Conservation (phyloP, 805 yeast genomes). For the Starmerella apis region DNA sequence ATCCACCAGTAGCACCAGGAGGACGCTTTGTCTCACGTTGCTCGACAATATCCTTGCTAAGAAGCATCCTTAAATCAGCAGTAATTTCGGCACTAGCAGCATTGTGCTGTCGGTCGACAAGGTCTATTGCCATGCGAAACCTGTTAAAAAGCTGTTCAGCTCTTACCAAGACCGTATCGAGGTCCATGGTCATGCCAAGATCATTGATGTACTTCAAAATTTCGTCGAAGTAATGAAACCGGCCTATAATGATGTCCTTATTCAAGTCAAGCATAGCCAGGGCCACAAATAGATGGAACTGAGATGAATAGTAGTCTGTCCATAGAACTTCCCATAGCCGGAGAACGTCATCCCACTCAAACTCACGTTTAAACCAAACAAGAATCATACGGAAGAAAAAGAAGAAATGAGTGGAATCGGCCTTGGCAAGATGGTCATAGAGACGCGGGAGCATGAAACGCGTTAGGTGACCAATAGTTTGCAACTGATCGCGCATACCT, state of each 20-base stretch:
- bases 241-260: slow-evolving; percentile 63
- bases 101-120: slow-evolving; percentile 44
- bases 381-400: slow-evolving; percentile 90
- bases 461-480: slow-evolving; percentile 69
- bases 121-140: slow-evolving; percentile 67
- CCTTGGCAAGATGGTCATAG: slow-evolving; percentile 69
- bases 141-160: slow-evolving; percentile 74
- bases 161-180: slow-evolving; percentile 68
- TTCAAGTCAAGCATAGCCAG: slow-evolving; percentile 82
- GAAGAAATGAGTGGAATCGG: slow-evolving; percentile 82
- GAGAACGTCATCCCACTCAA: slow-evolving; percentile 64
- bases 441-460: slow-evolving; percentile 82
- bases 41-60: slow-evolving; percentile 51
- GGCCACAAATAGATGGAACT: slow-evolving; percentile 79
- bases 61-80: slow-evolving; percentile 48
- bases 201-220: slow-evolving; percentile 89
- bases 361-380: slow-evolving; percentile 92
- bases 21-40: slow-evolving; percentile 46
- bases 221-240: slow-evolving; percentile 74
- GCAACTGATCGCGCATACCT: slow-evolving; percentile 86
- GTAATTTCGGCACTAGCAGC: slow-evolving; percentile 27
- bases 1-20: slow-evolving; percentile 33
- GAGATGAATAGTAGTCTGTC: slow-evolving; percentile 79
- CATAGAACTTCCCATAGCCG: slow-evolving; percentile 86
- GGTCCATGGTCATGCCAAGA: slow-evolving; percentile 60